Evolutionary conservation across 192 early-diverging fungal species (phyloP), one percentile per base, ranked within the genome.

Genomic region (Borealophlyctis nickersoniae): DNA sequence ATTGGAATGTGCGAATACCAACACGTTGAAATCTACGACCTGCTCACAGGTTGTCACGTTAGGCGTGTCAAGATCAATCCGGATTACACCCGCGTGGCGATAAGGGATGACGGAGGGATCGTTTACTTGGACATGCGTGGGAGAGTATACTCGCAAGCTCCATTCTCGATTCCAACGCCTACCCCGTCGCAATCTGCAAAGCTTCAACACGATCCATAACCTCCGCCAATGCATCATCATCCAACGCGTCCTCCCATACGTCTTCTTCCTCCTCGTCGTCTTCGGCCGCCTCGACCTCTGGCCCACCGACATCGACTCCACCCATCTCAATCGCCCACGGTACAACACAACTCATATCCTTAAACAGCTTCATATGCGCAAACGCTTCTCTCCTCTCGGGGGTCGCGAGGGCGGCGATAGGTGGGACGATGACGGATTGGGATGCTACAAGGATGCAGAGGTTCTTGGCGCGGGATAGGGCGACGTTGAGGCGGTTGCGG

Each of bases 401-500:
- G 4, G 32, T 57, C 11, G 11, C 58, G 16, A 69, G 32, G 28
- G 39, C 75, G 19, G 31, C 7, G 11, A 61, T 30, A 28, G 66
- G 62, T 11, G 71, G 75, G 4, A 54, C 3, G 7, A 73, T 39
- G 13, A 70, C 16, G 14, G 33, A 9, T 34, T 58, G 9, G 4
- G 67, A 65, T 3, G 62, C 63, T 4, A 76, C 30, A 2, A 76
- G 39, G 39, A 76, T 60, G 39, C 71, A 73, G n/a, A 60, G 19
- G 30, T 55, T 33, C n/a, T 58, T 51, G n/a, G 75, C 53, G 13
- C 75, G 60, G 0, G 75, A 73, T 22, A 76, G 59, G 2, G 71
- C 71, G 11, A 76, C 75, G 52, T 76, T 76, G 29, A 76, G 50
- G 13, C 75, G 66, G 27, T 23, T 24, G 9, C 53, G 45, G 66